Evolutionary conservation across 2,329 filamentous ascomycete species (phyloP), one percentile per base, ranked within the genome.

Genomic region (Claviceps africana): DNA sequence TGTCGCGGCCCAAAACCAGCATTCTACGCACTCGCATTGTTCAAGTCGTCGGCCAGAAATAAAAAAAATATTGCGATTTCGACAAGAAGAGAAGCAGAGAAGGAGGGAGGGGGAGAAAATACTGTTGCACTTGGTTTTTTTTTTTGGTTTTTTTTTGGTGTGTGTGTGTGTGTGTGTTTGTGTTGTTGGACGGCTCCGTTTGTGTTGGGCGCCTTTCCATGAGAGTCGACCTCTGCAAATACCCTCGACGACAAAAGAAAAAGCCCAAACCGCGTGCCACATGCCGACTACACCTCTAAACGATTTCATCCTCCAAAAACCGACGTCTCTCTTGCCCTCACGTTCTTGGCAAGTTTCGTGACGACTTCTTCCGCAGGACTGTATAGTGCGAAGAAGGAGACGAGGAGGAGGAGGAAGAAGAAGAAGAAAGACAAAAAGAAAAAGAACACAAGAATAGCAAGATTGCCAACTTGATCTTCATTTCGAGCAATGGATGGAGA

Each of bases 401-500:
- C 10, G 37, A 19, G 19, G n/a, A 19, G 3, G 3, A 40, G 37
- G 0, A 17, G 40, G 21, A 25, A 21, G 11, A 21, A 11, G 21
- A 8, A 22, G 19, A 22, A 13, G 40, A 21, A 8, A 45, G n/a
- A 19, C 6, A 8, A 17, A 3, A 37, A 19, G 37, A 40, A 9
- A 5, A 40, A 11, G 17, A 19, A 40, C 4, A 9, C 2, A 19
- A 40, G 8, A 3, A 19, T 40, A 8, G n/a, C 5, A 10, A 10
- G 10, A n/a, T 21, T 28, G 9, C 11, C 19, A 28, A n/a, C 43
- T 37, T 25, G 6, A 25, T 35, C 5, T n/a, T 19, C 44, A 31
- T 17, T 9, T 43, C 50, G 53, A 49, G 48, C 54, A 22, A 68
- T 68, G 65, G 65, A 68, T 21, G 59, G 63, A 37, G 65, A 67